Evolutionary conservation across 495 filamentous ascomycete species (phyloP).

Genomic region (Penicillium malachiteum): DNA sequence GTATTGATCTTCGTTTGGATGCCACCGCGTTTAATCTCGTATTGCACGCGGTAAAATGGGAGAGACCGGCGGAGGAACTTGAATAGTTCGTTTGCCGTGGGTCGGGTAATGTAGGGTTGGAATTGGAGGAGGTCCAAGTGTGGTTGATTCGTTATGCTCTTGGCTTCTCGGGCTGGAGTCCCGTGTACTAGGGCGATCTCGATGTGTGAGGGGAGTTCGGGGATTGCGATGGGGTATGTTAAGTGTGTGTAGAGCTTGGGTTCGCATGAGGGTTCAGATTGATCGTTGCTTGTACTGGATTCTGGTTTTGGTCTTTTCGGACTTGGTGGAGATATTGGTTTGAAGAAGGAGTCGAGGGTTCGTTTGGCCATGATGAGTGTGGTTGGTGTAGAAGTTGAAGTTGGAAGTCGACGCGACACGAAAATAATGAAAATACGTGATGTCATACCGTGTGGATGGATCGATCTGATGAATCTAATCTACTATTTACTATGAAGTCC

Average conservation of each 20-base stretch:
- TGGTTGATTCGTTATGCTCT: slow-evolving; percentile 56
- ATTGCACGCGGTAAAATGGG: slow-evolving; percentile 72
- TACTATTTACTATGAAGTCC: too few species aligned
- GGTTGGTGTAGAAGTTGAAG: background rate
- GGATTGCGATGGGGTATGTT: slow-evolving; percentile 63
- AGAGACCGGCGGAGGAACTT: slow-evolving; percentile 60
- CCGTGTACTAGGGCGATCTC: slow-evolving; percentile 31
- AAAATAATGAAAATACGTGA: slow-evolving; percentile 6
- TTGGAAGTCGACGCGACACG: background rate
- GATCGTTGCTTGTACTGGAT: background rate
- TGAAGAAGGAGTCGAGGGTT: slow-evolving; percentile 31
- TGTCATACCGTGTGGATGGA: slow-evolving; percentile 11
- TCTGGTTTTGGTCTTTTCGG: slow-evolving; percentile 18
- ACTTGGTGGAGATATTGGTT: slow-evolving; percentile 3
- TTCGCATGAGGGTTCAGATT: background rate
- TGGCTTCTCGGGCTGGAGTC: slow-evolving; percentile 14
- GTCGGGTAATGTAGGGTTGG: slow-evolving; percentile 58
- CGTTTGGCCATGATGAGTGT: slow-evolving; percentile 25
- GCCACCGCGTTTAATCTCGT: slow-evolving; percentile 60
- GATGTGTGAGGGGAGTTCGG: slow-evolving; percentile 50
- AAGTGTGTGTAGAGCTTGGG: slow-evolving; percentile 35
- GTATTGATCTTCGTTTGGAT: slow-evolving; percentile 61
- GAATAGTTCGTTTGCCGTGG: slow-evolving; percentile 57
- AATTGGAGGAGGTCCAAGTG: slow-evolving; percentile 68
- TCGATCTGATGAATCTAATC: slow-evolving; percentile 3